These are phyloP conservation scores for Euphorbia tirucalli DNA, from an alignment of 345 rosid species.

Conservation along the genomic window DNA sequence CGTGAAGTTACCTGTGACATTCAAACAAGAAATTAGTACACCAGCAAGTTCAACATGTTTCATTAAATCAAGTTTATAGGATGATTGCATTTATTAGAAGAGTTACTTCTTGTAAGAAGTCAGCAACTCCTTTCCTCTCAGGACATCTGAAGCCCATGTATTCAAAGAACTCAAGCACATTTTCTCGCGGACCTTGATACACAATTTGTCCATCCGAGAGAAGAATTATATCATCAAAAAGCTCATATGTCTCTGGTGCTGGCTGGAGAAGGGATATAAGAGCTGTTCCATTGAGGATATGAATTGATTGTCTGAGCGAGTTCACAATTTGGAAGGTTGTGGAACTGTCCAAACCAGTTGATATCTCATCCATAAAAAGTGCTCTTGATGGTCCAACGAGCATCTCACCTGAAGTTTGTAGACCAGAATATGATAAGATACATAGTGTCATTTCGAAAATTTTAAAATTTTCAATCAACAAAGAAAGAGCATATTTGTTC, in stretches of 20 bases:
- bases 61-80: not conserved
- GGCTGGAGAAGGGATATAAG: slow-evolving; percentile 77
- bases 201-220: slow-evolving; percentile 72
- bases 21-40: not conserved
- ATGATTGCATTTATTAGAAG: not conserved
- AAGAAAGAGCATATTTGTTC: not conserved
- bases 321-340: slow-evolving; percentile 71
- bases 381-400: slow-evolving; percentile 68
- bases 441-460: not conserved
- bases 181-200: slow-evolving; percentile 65
- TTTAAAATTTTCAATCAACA: not conserved
- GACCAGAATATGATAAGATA: not conserved
- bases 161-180: slow-evolving; percentile 59
- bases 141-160: slow-evolving; percentile 64
- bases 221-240: slow-evolving; percentile 70
- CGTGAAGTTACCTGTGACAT: slow-evolving; percentile 45
- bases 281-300: slow-evolving; percentile 62
- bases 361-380: slow-evolving; percentile 79
- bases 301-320: too few relatives aligned
- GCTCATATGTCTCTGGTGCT: slow-evolving; percentile 65
- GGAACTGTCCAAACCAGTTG: slow-evolving; percentile 74
- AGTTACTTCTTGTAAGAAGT: slow-evolving; percentile 68
- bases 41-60: not conserved
- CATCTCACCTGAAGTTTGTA: slow-evolving; percentile 52
- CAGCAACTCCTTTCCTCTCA: slow-evolving; percentile 72